Evolutionary conservation across 2,329 filamentous ascomycete genomes (phyloP), one percentile per base, ranked within the genome.

Genomic region (Zopfia rhizophila): DNA sequence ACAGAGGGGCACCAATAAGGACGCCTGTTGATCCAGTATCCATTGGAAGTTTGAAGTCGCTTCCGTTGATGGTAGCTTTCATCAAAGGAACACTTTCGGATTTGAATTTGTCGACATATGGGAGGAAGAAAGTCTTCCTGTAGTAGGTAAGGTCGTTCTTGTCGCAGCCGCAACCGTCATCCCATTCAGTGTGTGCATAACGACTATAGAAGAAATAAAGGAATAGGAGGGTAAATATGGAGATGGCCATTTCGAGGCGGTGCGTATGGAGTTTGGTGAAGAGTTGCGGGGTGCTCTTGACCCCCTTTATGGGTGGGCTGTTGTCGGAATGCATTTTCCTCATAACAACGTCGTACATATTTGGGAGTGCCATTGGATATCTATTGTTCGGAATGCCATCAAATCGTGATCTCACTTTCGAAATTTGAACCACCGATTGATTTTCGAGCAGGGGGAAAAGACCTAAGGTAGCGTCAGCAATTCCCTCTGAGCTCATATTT

Each of bases 21-120:
- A 68, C 45, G 19, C 68, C 65, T n/a, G 65, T 71, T 4, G 64
- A 69, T 0, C 68, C 68, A 2, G 65, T 71, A 35, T 71, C 67
- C 11, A 71, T 51, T 1, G 68, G 67, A 56, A 71, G 63, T 14
- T 62, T 45, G 19, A 70, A 60, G 1, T 60, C 46, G 33, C 58
- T 56, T 23, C 57, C 58, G 10, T 60, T 45, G 31, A 71, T 55
- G 5, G 60, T 67, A 13, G 62, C 61, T 19, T 50, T 55, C 33
- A 71, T 56, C 19, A 63, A 54, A 1, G 66, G 63, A 0, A 61
- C 53, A 40, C 57, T 45, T 30, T 65, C 48, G 17, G 62, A 44
- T 36, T 49, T 56, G 50, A 69, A 66, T 8, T 53, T 53, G 39
- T 63, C 43, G 22, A 63, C 51, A 42, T 64, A 71, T 2, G 68